These are phyloP conservation scores for Effrenium voratum DNA, from an alignment of 73 alveolate species.

Conservation along the genomic window DNA sequence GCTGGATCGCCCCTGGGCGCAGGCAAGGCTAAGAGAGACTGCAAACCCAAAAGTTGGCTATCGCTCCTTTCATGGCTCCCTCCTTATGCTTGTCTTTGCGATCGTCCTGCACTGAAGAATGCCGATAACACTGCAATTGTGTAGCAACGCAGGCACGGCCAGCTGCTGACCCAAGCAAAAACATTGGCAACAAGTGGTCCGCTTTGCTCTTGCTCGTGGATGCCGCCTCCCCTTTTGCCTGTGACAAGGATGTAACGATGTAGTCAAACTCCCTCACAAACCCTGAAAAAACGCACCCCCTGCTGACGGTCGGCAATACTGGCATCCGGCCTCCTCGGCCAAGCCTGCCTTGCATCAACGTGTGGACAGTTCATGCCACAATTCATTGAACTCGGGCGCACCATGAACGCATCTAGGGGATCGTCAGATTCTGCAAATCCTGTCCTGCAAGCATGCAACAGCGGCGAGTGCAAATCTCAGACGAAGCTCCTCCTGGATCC, in stretches of 20 bases:
- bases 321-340: neutral
- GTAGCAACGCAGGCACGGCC: no score
- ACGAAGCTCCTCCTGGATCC: no score
- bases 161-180: no score
- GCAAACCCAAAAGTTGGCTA: no score
- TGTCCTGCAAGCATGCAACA: no score
- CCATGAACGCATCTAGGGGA: slow-evolving; percentile 52
- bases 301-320: neutral
- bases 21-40: neutral
- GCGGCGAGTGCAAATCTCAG: no score
- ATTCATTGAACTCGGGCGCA: neutral
- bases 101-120: no score
- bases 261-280: no score
- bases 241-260: neutral
- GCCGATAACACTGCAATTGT: no score
- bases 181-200: neutral
- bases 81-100: slow-evolving; percentile 89
- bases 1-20: slow-evolving; percentile 73
- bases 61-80: slow-evolving; percentile 81
- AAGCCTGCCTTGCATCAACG: neutral
- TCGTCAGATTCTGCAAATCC: slow-evolving; percentile 33
- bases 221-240: no score
- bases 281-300: neutral
- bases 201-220: neutral
- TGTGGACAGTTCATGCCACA: neutral